phyloP scores from a whole-genome alignment of 495 filamentous ascomycete species.

The Penicillium cinerascens region DNA sequence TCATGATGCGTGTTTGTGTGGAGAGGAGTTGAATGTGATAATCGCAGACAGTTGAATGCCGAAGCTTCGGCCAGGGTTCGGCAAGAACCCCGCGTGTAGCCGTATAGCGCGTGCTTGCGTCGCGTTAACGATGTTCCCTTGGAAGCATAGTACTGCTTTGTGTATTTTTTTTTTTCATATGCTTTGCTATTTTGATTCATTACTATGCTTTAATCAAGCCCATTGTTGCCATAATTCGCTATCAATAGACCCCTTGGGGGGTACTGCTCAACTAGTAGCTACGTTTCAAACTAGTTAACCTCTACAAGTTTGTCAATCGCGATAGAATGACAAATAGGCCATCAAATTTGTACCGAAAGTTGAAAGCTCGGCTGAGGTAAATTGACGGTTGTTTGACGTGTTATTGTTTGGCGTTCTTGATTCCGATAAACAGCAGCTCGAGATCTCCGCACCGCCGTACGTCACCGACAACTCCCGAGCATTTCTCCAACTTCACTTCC shows the following conservation, averaged over 20 bases:
- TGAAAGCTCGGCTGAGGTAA: neutral
- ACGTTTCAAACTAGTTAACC: too few species aligned
- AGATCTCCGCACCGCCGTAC: slow-evolving; percentile 14
- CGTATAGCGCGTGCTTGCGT: neutral
- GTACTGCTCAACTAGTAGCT: too few species aligned
- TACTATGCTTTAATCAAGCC: neutral
- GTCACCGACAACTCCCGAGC: slow-evolving; percentile 18
- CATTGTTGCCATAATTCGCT: too few species aligned
- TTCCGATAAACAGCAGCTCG: slow-evolving; percentile 3
- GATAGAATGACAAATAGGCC: too few species aligned
- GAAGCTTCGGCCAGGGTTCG: slow-evolving; percentile 24
- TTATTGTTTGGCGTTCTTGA: neutral
- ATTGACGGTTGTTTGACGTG: neutral
- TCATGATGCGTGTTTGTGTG: slow-evolving; percentile 16
- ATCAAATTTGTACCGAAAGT: neutral
- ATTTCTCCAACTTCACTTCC: slow-evolving; percentile 7
- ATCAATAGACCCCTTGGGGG: too few species aligned
- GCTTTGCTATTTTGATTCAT: neutral
- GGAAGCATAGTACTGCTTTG: too few species aligned
- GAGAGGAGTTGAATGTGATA: slow-evolving; percentile 3
- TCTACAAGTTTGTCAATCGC: too few species aligned
- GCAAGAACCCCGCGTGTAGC: slow-evolving; percentile 21
- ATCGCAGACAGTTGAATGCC: slow-evolving; percentile 13
- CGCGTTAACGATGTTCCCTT: too few species aligned
- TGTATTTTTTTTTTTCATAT: neutral